Evolutionary conservation across 768 basidiomycete genomes (phyloP).

Genomic region (Boletus sp.): DNA sequence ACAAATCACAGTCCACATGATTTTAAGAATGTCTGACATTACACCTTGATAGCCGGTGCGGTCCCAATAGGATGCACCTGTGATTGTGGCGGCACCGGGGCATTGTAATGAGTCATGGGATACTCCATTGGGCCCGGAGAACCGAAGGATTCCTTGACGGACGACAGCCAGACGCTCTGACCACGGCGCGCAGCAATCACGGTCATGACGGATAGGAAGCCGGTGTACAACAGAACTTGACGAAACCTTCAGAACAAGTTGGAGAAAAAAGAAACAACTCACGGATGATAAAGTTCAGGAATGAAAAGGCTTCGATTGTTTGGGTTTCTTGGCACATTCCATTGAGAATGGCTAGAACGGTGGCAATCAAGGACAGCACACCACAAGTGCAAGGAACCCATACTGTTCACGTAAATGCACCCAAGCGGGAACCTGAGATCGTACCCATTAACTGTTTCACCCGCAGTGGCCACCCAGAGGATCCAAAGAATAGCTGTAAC

Average conservation of each 20-base stretch:
- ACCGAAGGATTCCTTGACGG: conserved; percentile 31
- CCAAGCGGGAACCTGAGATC: conserved; percentile 7
- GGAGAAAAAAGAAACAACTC: conserved; percentile 2
- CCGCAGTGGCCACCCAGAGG: conserved; percentile 39
- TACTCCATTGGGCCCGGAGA: conserved; percentile 8
- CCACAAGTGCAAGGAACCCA: neutral
- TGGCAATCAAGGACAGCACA: neutral
- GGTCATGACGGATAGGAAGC: conserved; percentile 23
- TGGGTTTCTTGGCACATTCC: conserved; percentile 29
- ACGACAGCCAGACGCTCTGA: conserved; percentile 29
- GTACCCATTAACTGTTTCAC: conserved; percentile 17
- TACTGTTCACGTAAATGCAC: conserved; percentile 6
- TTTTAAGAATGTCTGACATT: neutral
- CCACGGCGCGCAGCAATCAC: conserved; percentile 29
- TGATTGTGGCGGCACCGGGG: conserved; percentile 1
- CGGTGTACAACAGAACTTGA: conserved; percentile 34
- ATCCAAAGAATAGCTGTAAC: conserved; percentile 33
- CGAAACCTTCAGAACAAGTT: neutral
- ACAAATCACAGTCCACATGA: neutral
- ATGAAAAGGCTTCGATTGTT: conserved; percentile 35
- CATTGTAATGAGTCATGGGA: conserved; percentile 17
- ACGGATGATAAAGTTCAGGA: conserved; percentile 36
- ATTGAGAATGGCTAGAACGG: conserved; percentile 6
- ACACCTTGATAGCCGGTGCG: neutral
- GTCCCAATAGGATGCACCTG: neutral